These are phyloP conservation scores for Carex cristatella DNA, from an alignment of 176 grass and related monocot species.

Conservation along the genomic window DNA sequence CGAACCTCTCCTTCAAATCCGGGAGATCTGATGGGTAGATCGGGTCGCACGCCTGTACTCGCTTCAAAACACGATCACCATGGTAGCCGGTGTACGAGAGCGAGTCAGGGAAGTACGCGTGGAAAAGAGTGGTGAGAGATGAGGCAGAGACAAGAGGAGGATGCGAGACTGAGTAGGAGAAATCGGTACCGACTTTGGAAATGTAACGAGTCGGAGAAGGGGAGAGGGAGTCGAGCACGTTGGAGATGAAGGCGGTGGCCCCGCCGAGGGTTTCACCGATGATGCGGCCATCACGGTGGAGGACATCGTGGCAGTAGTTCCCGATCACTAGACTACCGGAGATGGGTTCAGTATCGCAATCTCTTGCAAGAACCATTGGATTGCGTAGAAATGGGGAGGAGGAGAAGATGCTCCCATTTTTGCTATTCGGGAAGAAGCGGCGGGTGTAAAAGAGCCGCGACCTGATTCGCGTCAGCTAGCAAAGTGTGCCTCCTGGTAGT, in stretches of 20 bases:
- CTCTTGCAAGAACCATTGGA: constrained; percentile 3
- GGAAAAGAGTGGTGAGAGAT: constrained; percentile 67
- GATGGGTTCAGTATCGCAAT: neutral
- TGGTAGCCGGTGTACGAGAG: constrained; percentile 31
- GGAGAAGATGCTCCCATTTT: constrained; percentile 19
- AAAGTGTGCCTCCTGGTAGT: neutral
- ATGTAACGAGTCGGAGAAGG: constrained; percentile 44
- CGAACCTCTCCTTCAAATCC: constrained; percentile 32
- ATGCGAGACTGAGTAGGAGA: constrained; percentile 40
- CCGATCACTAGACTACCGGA: constrained; percentile 54
- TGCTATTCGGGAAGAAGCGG: neutral
- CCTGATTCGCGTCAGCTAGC: constrained; percentile 12
- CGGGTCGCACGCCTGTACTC: constrained; percentile 58
- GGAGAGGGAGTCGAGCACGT: constrained; percentile 63
- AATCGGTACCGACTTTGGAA: constrained; percentile 75
- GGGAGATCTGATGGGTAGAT: constrained; percentile 64
- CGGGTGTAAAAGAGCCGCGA: constrained; percentile 1
- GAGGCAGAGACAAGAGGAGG: constrained; percentile 26
- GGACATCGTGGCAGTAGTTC: constrained; percentile 98
- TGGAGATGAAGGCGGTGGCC: constrained; percentile 76
- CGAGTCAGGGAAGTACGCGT: constrained; percentile 59
- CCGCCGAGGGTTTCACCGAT: constrained; percentile 86
- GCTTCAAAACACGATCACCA: constrained; percentile 58
- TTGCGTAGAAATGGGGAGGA: neutral
- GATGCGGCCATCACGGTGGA: constrained; percentile 44